These are phyloP conservation scores for Echites panduratus DNA, from an alignment of 257 asterid species.

Conservation along the genomic window DNA sequence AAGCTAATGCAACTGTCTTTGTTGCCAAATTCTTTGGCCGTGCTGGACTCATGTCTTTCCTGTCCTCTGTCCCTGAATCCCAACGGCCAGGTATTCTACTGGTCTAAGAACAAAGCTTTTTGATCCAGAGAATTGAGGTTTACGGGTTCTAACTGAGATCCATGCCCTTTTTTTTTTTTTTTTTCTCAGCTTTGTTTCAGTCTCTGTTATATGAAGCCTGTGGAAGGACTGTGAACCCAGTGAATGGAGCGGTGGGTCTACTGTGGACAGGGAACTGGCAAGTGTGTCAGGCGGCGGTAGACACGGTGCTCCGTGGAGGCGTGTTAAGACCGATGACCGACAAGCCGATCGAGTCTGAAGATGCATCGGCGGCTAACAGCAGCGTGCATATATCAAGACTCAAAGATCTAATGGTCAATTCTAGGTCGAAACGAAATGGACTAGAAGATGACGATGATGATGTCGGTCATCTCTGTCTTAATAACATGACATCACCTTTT, in stretches of 20 bases:
- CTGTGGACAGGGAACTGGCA: conserved; percentile 81
- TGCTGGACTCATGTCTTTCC: conserved; percentile 83
- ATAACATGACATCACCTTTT: conserved; percentile 9
- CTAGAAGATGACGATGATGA: conserved; percentile 13
- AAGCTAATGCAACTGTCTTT: conserved; percentile 81
- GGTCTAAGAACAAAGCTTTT: background rate
- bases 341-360: conserved; percentile 14
- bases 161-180: background rate
- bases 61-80: conserved; percentile 57
- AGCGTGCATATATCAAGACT: conserved; percentile 12
- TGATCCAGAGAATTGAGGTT: background rate
- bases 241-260: conserved; percentile 72
- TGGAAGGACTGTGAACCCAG: conserved; percentile 83
- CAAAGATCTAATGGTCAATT: conserved; percentile 2
- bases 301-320: conserved; percentile 80
- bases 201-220: conserved; percentile 78
- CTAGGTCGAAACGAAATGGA: conserved; percentile 11
- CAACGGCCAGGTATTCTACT: conserved; percentile 57
- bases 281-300: conserved; percentile 73
- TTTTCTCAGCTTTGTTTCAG: conserved; percentile 61
- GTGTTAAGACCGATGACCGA: conserved; percentile 26
- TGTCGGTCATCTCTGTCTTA: conserved; percentile 22
- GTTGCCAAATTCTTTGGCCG: conserved; percentile 92
- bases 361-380: conserved; percentile 16
- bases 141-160: background rate